phyloP scores from a whole-genome alignment of 2,329 filamentous ascomycete genomes.

The Nemania serpens region DNA sequence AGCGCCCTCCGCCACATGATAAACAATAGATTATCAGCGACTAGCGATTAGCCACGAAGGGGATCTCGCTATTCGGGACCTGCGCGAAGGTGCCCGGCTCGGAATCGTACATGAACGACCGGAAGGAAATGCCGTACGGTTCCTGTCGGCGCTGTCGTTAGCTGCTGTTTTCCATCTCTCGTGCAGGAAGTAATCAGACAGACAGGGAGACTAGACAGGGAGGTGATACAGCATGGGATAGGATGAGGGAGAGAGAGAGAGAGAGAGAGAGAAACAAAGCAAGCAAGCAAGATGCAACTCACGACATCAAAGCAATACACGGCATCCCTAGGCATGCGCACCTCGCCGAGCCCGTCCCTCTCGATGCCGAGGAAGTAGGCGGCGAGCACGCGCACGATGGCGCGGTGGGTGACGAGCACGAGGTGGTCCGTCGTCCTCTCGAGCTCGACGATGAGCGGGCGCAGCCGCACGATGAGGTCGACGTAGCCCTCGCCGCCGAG shows the following conservation, averaged over 20 bases:
- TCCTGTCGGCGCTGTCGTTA: constrained; percentile 3
- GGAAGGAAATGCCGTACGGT: constrained; percentile 21
- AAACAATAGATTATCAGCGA: no score
- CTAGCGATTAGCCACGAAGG: constrained; percentile 7
- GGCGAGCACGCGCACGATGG: constrained; percentile 17
- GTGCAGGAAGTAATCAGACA: no score
- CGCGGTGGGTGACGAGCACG: constrained; percentile 22
- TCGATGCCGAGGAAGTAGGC: constrained; percentile 25
- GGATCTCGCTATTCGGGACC: constrained; percentile 17
- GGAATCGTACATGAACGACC: constrained; percentile 11
- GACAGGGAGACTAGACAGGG: no score
- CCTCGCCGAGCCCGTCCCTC: constrained; percentile 11
- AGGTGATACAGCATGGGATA: no score
- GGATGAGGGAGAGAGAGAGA: no score
- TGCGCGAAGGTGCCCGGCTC: constrained; percentile 16
- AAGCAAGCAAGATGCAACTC: neutral
- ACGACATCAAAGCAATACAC: constrained; percentile 25
- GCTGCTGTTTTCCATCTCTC: no score
- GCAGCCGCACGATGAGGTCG: constrained; percentile 21
- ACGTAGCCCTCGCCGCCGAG: constrained; percentile 24
- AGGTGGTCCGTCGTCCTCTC: constrained; percentile 21
- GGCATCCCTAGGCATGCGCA: constrained; percentile 19
- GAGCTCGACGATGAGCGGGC: constrained; percentile 24
- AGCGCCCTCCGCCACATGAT: no score
- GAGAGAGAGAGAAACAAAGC: no score